Percentiles rank a stretch among this genome's conserved stretches.
These are phyloP conservation scores for Candida suzukii DNA, from an alignment of 805 yeast genomes.

Conservation along the genomic window DNA sequence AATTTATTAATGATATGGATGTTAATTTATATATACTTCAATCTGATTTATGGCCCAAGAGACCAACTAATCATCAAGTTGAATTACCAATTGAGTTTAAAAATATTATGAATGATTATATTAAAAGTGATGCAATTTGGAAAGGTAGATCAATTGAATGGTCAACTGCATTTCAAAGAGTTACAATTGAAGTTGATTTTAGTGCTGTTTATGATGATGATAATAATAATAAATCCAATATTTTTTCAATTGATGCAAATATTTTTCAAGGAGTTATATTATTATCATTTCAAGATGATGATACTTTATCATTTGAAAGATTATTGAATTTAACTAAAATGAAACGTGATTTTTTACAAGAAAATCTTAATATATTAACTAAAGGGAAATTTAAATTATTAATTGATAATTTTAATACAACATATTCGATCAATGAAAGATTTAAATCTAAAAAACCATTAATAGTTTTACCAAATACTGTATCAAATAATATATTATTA, in stretches of 20 bases:
- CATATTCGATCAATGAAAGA: not conserved
- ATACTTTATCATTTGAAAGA: slow-evolving; percentile 14
- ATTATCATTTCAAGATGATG: slow-evolving; percentile 21
- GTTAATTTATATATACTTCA: no score
- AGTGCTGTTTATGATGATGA: no score
- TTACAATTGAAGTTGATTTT: slow-evolving; percentile 27
- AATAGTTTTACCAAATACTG: no score
- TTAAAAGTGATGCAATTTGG: not conserved
- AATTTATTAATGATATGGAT: no score
- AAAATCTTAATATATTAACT: slow-evolving; percentile 24
- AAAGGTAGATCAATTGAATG: slow-evolving; percentile 25
- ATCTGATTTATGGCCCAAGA: slow-evolving; percentile 1
- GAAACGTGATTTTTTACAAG: slow-evolving; percentile 22
- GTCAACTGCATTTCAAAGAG: slow-evolving; percentile 36
- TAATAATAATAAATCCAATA: slow-evolving; percentile 9
- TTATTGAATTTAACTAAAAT: slow-evolving; percentile 26
- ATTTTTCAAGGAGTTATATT: slow-evolving; percentile 38
- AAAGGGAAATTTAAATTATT: slow-evolving; percentile 27
- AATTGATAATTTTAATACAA: not conserved
- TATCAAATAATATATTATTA: no score
- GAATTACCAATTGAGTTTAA: not conserved
- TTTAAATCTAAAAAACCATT: not conserved
- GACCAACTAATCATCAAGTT: not conserved
- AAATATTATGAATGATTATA: not conserved
- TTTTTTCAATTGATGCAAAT: slow-evolving; percentile 31